Percentiles rank a stretch among this genome's conserved stretches.
Evolutionary conservation across 495 filamentous ascomycete genomes (phyloP).

Genomic region (Cercophora newfieldiana): DNA sequence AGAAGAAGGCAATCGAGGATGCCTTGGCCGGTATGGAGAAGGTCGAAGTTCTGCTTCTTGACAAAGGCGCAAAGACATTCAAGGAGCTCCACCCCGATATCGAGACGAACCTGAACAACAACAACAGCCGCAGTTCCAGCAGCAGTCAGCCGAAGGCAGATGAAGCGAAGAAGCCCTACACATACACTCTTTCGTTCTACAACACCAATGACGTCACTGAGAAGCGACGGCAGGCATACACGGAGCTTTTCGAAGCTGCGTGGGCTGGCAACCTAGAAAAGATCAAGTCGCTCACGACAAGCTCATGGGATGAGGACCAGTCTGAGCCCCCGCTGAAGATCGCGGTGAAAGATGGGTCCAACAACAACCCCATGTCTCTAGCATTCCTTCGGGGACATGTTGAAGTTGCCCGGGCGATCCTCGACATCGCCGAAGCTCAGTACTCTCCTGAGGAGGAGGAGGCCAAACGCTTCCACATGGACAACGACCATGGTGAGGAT

Average conservation of each 20-base stretch:
- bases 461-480: conserved; percentile 51
- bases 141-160: background rate
- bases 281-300: conserved; percentile 52
- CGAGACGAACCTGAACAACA: background rate
- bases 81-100: conserved; percentile 59
- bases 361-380: conserved; percentile 59
- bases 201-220: conserved; percentile 52
- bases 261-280: conserved; percentile 63
- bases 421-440: conserved; percentile 67
- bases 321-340: conserved; percentile 60
- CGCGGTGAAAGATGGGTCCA: conserved; percentile 49
- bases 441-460: conserved; percentile 53
- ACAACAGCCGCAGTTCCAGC: conserved; percentile 13
- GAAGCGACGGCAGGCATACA: conserved; percentile 52
- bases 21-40: conserved; percentile 52
- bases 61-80: conserved; percentile 64
- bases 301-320: conserved; percentile 46
- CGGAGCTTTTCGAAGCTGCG: conserved; percentile 64
- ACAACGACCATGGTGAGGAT: conserved; percentile 14
- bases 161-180: conserved; percentile 37
- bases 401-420: conserved; percentile 59
- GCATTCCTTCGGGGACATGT: conserved; percentile 63
- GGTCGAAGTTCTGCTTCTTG: conserved; percentile 53
- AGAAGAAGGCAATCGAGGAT: conserved; percentile 49
- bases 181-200: conserved; percentile 48